Evolutionary conservation across 192 early-diverging fungal species (phyloP).

Genomic region (Phlyctochytrium planicorne): DNA sequence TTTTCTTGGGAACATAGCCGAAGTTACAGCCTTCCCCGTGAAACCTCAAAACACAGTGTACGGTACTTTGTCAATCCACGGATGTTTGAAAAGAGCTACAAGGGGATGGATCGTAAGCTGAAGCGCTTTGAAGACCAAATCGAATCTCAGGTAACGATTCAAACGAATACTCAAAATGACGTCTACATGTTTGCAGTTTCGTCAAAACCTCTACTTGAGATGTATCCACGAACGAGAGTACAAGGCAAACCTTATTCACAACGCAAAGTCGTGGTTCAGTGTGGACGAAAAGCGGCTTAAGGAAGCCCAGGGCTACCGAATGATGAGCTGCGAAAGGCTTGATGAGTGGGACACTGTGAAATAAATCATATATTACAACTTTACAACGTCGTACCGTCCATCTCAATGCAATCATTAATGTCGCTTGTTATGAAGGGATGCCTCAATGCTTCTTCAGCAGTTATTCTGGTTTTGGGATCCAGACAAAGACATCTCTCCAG

Average conservation of each 20-base stretch:
- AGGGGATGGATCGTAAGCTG: slow-evolving; percentile 48
- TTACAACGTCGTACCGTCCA: too few species aligned
- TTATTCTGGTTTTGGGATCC: neutral
- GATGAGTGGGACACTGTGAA: slow-evolving; percentile 37
- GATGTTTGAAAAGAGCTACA: slow-evolving; percentile 46
- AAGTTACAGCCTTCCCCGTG: slow-evolving; percentile 49
- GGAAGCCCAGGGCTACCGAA: slow-evolving; percentile 61
- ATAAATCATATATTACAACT: neutral
- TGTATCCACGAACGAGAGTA: slow-evolving; percentile 69
- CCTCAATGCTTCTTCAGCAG: slow-evolving; percentile 7
- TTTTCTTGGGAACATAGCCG: slow-evolving; percentile 64
- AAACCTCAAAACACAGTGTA: slow-evolving; percentile 62
- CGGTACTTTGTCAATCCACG: slow-evolving; percentile 76
- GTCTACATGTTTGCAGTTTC: slow-evolving; percentile 42
- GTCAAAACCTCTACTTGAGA: slow-evolving; percentile 57
- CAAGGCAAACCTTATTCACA: slow-evolving; percentile 50
- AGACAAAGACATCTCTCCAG: neutral
- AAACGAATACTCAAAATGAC: neutral
- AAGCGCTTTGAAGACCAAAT: slow-evolving; percentile 71
- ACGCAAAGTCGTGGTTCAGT: slow-evolving; percentile 71
- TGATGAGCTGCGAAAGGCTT: slow-evolving; percentile 73
- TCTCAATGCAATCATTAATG: too few species aligned
- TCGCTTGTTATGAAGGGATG: slow-evolving; percentile 4
- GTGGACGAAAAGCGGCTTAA: slow-evolving; percentile 65
- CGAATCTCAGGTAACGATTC: slow-evolving; percentile 55